Evolutionary conservation across 495 filamentous ascomycete genomes (phyloP).

Genomic region (Neurospora pannonica): DNA sequence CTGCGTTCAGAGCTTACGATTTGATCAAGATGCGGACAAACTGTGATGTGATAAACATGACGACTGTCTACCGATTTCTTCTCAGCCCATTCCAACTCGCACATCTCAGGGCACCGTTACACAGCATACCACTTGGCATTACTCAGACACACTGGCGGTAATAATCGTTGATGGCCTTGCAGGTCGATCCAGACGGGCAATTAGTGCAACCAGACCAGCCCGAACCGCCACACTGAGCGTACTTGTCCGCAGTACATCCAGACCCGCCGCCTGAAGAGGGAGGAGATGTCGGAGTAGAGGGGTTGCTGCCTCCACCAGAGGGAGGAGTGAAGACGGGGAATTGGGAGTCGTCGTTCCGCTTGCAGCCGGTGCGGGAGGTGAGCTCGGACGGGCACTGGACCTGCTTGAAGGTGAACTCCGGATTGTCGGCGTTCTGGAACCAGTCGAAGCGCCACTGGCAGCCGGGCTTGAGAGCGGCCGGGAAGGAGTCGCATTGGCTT

Average conservation of each 20-base stretch:
- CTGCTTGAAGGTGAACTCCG: slow-evolving; percentile 39
- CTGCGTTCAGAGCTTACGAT: not conserved
- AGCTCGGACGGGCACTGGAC: slow-evolving; percentile 47
- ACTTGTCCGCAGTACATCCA: slow-evolving; percentile 21
- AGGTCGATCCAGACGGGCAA: slow-evolving; percentile 20
- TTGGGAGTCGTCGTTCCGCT: slow-evolving; percentile 20
- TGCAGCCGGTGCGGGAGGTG: slow-evolving; percentile 42
- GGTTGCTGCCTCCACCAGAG: not conserved
- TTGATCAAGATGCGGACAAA: not conserved
- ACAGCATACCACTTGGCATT: not conserved
- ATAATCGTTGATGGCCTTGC: slow-evolving; percentile 15
- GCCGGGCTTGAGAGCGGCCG: slow-evolving; percentile 39
- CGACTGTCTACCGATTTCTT: not conserved
- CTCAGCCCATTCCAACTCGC: not conserved
- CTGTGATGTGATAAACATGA: not conserved
- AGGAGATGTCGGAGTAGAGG: not conserved
- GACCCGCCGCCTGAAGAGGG: not conserved
- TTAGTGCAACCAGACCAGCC: slow-evolving; percentile 21
- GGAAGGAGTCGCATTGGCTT: slow-evolving; percentile 40
- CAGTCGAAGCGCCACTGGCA: slow-evolving; percentile 54
- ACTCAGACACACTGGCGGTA: slow-evolving; percentile 20
- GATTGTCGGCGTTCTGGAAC: slow-evolving; percentile 49
- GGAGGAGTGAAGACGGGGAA: slow-evolving; percentile 21
- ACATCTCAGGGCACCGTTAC: not conserved
- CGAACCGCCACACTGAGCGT: slow-evolving; percentile 31